phyloP scores from a whole-genome alignment of 1,139 yeast species.

The Arxiozyma bovina region DNA sequence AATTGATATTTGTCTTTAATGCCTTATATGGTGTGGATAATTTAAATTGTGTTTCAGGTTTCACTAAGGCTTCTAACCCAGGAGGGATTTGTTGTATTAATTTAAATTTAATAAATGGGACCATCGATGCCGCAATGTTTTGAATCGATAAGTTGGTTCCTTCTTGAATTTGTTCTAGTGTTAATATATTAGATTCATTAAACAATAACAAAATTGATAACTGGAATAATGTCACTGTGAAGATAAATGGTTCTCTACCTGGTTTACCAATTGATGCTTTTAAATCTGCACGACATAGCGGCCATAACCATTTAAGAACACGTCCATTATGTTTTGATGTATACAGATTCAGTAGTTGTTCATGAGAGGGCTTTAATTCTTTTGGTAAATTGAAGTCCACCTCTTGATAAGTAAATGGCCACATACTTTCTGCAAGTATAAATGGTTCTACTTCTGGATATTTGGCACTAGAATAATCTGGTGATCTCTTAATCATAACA shows the following conservation, averaged over 20 bases:
- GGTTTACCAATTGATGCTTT: constrained; percentile 79
- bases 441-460: constrained; percentile 65
- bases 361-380: constrained; percentile 56
- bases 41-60: constrained; percentile 54
- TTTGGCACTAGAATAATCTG: constrained; percentile 31
- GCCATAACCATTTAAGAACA: constrained; percentile 93
- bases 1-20: constrained; percentile 74
- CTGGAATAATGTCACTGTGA: constrained; percentile 79
- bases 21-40: constrained; percentile 78
- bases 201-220: constrained; percentile 76
- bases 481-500: constrained; percentile 37
- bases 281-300: constrained; percentile 84
- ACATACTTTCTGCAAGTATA: constrained; percentile 78
- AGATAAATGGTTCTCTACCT: constrained; percentile 73
- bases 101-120: constrained; percentile 72
- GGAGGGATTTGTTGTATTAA: constrained; percentile 59
- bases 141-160: constrained; percentile 61
- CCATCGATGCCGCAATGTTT: constrained; percentile 63
- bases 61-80: constrained; percentile 40
- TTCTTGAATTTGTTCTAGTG: constrained; percentile 53
- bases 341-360: constrained; percentile 61
- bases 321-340: constrained; percentile 75
- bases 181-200: constrained; percentile 47
- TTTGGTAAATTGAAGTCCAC: constrained; percentile 49
- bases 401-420: constrained; percentile 59